A percentile compares a stretch with the other conserved stretches of the same genome.
phyloP scores from a whole-genome alignment of 768 basidiomycete species.

The Lactarius akahatsu region DNA sequence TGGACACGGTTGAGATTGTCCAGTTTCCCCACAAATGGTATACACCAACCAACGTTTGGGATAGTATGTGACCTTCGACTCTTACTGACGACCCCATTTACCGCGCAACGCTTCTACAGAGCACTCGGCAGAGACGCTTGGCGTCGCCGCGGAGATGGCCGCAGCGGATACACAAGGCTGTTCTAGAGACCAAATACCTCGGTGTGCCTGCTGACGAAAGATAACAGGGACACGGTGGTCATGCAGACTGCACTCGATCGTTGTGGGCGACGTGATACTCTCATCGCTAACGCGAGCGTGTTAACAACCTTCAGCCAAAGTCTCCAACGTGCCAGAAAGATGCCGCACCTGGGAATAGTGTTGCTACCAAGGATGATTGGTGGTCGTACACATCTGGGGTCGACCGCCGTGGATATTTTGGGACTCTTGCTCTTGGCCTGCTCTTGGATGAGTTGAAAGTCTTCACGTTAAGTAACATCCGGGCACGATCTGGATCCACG shows the following conservation, averaged over 20 bases:
- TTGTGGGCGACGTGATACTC: slow-evolving; percentile 30
- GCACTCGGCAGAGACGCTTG: background rate
- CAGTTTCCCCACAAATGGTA: background rate
- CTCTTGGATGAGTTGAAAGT: background rate
- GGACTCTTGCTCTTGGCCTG: background rate
- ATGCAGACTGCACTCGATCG: slow-evolving; percentile 25
- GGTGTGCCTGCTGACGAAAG: slow-evolving; percentile 20
- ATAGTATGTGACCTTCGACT: background rate
- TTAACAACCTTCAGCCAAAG: background rate
- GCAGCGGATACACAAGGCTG: too few species aligned
- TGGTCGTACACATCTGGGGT: background rate
- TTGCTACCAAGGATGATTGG: background rate
- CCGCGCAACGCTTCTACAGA: background rate
- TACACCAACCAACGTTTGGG: background rate
- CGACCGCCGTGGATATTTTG: background rate
- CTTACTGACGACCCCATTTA: background rate
- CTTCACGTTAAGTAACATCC: background rate
- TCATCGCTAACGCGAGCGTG: slow-evolving; percentile 21
- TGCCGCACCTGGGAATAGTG: background rate
- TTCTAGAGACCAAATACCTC: background rate
- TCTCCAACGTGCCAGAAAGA: background rate
- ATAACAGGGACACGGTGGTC: background rate
- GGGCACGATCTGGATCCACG: background rate
- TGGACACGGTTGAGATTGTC: background rate
- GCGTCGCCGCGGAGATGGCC: too few species aligned